Conservation (phyloP, 2,329 filamentous ascomycete genomes). For the Exophiala spinifera region DNA sequence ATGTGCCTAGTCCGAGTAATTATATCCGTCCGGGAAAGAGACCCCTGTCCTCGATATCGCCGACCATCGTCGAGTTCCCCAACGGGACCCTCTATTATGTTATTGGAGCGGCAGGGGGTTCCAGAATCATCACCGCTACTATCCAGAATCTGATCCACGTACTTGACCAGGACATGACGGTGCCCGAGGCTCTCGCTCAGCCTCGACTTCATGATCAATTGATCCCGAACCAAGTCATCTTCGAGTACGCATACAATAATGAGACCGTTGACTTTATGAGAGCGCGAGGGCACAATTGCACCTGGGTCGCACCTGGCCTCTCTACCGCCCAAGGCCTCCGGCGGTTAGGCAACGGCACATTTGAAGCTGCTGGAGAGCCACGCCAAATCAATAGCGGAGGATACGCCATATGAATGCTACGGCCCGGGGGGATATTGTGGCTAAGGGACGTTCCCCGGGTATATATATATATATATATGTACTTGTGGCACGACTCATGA, state of each 20-base stretch:
- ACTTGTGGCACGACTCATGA: conserved; percentile 40
- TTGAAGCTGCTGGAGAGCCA: conserved; percentile 75
- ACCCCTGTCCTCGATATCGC: conserved; percentile 77
- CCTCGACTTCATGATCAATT: conserved; percentile 81
- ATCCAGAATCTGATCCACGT: conserved; percentile 71
- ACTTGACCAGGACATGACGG: conserved; percentile 62
- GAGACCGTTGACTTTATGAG: conserved; percentile 61
- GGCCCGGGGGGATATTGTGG: conserved; percentile 40
- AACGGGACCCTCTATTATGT: conserved; percentile 65
- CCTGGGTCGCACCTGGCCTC: conserved; percentile 60
- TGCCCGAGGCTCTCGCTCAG: conserved; percentile 59
- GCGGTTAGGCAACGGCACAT: conserved; percentile 60
- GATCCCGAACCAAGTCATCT: conserved; percentile 63
- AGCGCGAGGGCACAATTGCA: conserved; percentile 66
- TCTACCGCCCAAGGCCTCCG: conserved; percentile 71
- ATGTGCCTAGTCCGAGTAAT: conserved; percentile 74
- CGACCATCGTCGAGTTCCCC: conserved; percentile 68
- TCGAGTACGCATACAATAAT: conserved; percentile 70
- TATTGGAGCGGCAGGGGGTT: conserved; percentile 75
- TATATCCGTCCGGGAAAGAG: conserved; percentile 78
- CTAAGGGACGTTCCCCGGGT: no score
- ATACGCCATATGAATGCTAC: neutral
- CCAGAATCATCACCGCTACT: conserved; percentile 76
- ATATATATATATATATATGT: conserved; percentile 32
- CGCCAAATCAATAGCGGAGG: conserved; percentile 64